These are phyloP conservation scores for Keqinozyma sinolaborantium DNA, from an alignment of 1,139 yeast genomes.

Conservation along the genomic window DNA sequence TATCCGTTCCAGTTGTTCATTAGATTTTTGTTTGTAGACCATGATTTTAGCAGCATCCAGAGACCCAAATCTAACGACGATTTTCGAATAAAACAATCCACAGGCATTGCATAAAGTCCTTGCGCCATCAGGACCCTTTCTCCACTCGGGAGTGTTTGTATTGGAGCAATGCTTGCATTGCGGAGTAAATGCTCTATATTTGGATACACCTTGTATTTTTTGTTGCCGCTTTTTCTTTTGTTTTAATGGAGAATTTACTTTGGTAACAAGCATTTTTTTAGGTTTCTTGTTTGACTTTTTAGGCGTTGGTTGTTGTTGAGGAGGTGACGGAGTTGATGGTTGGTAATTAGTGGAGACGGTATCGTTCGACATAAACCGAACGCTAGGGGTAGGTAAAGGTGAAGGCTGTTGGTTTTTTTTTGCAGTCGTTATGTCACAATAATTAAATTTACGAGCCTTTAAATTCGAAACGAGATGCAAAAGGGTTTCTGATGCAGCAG, in stretches of 20 bases:
- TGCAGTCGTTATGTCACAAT: too few relatives aligned
- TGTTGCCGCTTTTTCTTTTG: background rate
- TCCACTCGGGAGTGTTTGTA: conserved; percentile 43
- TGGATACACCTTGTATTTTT: background rate
- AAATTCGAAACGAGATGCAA: too few relatives aligned
- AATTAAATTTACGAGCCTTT: too few relatives aligned
- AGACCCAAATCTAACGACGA: conserved; percentile 14
- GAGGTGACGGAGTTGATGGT: too few relatives aligned
- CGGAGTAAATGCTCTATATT: background rate
- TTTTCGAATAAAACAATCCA: conserved; percentile 38
- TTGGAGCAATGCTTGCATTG: conserved; percentile 27
- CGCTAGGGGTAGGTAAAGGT: too few relatives aligned
- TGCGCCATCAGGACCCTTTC: conserved; percentile 43
- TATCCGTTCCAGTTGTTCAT: background rate
- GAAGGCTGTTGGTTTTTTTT: too few relatives aligned
- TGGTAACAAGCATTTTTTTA: background rate
- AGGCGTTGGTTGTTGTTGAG: too few relatives aligned
- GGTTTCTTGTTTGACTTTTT: background rate
- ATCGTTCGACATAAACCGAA: too few relatives aligned
- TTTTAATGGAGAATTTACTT: background rate
- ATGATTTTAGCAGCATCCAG: background rate
- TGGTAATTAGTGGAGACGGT: too few relatives aligned
- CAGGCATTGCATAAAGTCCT: conserved; percentile 46
- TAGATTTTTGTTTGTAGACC: background rate
- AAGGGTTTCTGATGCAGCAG: too few relatives aligned